Evolutionary conservation across 176 grass and related monocot genomes (phyloP), one percentile per base, ranked within the genome.

Genomic region (Raddia guianensis): DNA sequence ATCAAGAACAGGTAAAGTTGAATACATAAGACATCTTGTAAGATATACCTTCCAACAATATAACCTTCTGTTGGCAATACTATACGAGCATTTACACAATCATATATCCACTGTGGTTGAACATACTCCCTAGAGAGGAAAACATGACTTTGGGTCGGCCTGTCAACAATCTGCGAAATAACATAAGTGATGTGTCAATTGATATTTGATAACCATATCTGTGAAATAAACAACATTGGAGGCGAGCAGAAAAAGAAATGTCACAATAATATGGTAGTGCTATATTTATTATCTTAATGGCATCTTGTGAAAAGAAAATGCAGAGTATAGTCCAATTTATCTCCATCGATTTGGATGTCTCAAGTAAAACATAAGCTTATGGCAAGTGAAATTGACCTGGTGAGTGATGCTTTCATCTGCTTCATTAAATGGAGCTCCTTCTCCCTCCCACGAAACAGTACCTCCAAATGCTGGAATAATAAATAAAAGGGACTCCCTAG

Each of bases 391-490:
- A 73, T 60, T 7, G 76, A 99, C 96, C 90, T 99, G 96, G 79
- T 99, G 90, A 71, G 92, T 91, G 67, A 99, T 95, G 8, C 68
- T 75, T 70, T 93, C 58, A 78, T 95, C 86, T 70, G 85, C 35
- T 83, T 93, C 96, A 53, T 86, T 84, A 88, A 93, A 95, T 37
- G 96, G 96, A 82, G 88, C 83, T 40, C 90, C 88, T 82, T 95
- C 88, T 50, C 96, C 96, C 68, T 99, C 96, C 96, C 96, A 99
- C 9, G 96, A 99, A 66, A 95, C 90, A 35, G 86, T 79, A 73
- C 96, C 96, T 63, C 96, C 96, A 81, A 99, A 99, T 88, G 96
- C 90, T 9, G 90, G 89, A 78, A 99, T 95, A 60, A 93, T 89
- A 72, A 99, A 95, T 73, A 99, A 81, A 5, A 99, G 83, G 33